Base-by-base conservation (phyloP, 2,329 filamentous ascomycete species). In the Xylariaceae sp. region DNA sequence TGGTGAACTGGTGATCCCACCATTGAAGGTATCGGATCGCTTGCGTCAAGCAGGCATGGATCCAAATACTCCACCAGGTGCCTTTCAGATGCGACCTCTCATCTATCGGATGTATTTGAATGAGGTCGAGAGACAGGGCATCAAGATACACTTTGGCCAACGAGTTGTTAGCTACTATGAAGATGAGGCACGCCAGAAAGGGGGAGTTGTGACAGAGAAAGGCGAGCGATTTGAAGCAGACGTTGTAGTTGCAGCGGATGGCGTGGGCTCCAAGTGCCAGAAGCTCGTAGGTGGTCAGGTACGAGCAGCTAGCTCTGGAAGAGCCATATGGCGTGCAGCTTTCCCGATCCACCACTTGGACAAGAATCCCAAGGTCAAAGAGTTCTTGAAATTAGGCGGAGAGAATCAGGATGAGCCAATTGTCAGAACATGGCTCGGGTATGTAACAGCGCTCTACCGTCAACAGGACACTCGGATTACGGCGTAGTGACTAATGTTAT, bases 11-110 rank as follows among this genome's bases (percentile, higher is more conserved):
- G 77, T 81, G 63, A 77, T 83, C 52, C 68, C 73, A 43, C 75
- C 79, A 2, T 71, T 77, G 56, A 78, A 75, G 58, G 80, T 82
- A 1, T 72, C 79, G 3, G 80, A 82, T 53, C 75, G 81, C 44
- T 71, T 83, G 51, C 74, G 70, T 6, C 67, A 67, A 19, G 65
- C 62, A 0, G 73, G 71, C 6, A 65, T 74, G 52, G 71, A 74
- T 52, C 71, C 69, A 2, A 75, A 76, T 58, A 81, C 78, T 0
- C 79, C 80, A 1, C 80, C 80, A 2, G 80, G 80, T 12, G 77
- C 78, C 16, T 83, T 83, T 66, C 81, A 83, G 65, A 81, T 84
- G 77, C 77, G 80, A 14, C 81, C 80, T 3, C 74, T 82, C 2
- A 76, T 83, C 16, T 83, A 83, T 70, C 75, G 77, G 65, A 83